Evolutionary conservation across 2,329 filamentous ascomycete species (phyloP).

Genomic region (Pyrenochaeta sp.): DNA sequence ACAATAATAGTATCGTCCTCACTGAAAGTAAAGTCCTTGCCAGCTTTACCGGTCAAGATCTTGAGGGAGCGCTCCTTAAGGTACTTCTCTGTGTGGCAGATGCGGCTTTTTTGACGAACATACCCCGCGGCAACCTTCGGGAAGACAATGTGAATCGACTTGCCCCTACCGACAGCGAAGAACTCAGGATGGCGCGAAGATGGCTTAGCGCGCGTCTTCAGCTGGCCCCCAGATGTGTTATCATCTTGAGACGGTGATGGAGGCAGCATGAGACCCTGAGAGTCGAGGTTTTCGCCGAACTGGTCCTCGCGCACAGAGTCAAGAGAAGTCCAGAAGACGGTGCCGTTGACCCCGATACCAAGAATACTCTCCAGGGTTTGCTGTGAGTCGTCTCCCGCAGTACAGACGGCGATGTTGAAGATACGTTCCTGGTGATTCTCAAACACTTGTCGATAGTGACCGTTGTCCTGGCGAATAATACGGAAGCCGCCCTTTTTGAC

Average conservation of each 20-base stretch:
- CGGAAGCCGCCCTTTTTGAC: constrained; percentile 91
- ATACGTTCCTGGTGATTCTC: constrained; percentile 91
- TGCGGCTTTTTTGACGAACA: constrained; percentile 60
- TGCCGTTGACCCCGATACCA: constrained; percentile 91
- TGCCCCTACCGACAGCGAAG: constrained; percentile 94
- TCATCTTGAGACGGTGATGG: constrained; percentile 86
- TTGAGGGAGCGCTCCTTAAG: constrained; percentile 87
- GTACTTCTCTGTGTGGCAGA: constrained; percentile 86
- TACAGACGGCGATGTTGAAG: constrained; percentile 89
- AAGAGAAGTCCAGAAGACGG: constrained; percentile 93
- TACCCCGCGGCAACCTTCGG: constrained; percentile 65
- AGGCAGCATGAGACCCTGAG: constrained; percentile 87
- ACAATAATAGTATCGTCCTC: constrained; percentile 95
- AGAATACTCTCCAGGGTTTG: constrained; percentile 74
- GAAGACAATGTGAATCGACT: constrained; percentile 90
- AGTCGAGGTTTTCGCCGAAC: constrained; percentile 82
- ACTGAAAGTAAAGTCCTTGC: constrained; percentile 97
- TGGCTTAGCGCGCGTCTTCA: constrained; percentile 93
- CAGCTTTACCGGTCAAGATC: constrained; percentile 96
- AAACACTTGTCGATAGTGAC: constrained; percentile 90
- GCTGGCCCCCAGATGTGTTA: constrained; percentile 87
- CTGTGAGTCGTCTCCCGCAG: constrained; percentile 62
- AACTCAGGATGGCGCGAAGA: constrained; percentile 90
- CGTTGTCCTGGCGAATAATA: constrained; percentile 93
- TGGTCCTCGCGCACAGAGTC: constrained; percentile 54